Evolutionary conservation across 2,329 filamentous ascomycete species (phyloP), one percentile per base, ranked within the genome.

Genomic region (Arthrinium phaeospermum): DNA sequence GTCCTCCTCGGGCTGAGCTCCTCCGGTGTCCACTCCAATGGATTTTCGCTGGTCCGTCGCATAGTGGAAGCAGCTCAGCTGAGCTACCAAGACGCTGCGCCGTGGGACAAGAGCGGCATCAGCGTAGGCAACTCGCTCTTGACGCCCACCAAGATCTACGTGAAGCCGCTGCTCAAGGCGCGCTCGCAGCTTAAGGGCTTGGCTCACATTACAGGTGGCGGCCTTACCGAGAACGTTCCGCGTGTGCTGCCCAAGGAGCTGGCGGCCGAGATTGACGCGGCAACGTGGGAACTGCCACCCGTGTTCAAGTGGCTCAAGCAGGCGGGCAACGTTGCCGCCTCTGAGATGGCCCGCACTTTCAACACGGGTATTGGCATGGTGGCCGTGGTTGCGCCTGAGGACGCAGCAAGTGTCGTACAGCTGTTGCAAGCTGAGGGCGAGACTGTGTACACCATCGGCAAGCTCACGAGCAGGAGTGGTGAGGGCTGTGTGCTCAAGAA

Each of bases 301-400:
- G 93, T 98, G 5, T 96, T 98, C 85, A 87, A 88, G 79, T 99
- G 96, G 96, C 88, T 99, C 78, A 94, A 95, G 85, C 83, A 81
- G 74, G 85, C 86, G 4, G 91, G 90, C n/a, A 92, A 93, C 73
- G 91, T 98, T 45, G 89, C 88, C 70, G 87, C 91, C 1, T 80
- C 85, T 13, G 96, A 99, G 85, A 97, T 98, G 89, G 94, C 92
- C 70, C 89, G 95, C 72, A 96, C 95, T 1, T 98, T 98, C 89
- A 99, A 99, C 85, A 95, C 93, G 10, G 96, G 96, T 69, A 85
- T 99, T 64, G 96, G 96, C 67, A 98, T 99, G 95, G 93, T 98
- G 7, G 86, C 95, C 44, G 94, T 95, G 6, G 94, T 98, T 3
- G 89, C 89, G 41, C 85, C 88, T 71, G 87, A 85, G 46, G 88